phyloP scores from a whole-genome alignment of 805 yeast species.

The Yarrowia sp. region DNA sequence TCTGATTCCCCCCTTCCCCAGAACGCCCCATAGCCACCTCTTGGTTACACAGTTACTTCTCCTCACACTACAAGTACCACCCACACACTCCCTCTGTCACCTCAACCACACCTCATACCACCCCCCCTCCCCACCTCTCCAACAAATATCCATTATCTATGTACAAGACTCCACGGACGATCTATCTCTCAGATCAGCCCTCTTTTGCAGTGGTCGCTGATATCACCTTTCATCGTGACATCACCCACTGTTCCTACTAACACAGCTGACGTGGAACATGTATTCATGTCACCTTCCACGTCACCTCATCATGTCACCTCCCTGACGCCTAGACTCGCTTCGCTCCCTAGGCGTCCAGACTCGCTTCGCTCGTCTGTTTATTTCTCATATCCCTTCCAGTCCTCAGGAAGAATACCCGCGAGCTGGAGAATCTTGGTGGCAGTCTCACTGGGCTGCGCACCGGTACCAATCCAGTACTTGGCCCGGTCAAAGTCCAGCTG shows the following conservation, averaged over 20 bases:
- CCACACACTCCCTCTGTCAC: not conserved
- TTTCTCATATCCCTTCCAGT: conserved; percentile 50
- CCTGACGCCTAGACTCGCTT: no score
- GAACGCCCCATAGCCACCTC: no score
- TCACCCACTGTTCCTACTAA: no score
- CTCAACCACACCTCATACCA: not conserved
- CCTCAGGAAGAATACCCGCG: conserved; percentile 65
- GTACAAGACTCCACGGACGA: conserved; percentile 10
- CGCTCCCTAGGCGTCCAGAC: no score
- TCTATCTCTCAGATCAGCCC: no score
- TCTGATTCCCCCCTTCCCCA: no score
- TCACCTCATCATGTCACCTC: no score
- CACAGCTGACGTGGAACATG: no score
- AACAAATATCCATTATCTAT: conserved; percentile 15
- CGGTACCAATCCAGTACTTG: conserved; percentile 96
- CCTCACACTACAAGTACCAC: no score
- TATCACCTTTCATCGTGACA: no score
- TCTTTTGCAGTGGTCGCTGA: no score
- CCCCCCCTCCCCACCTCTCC: not conserved
- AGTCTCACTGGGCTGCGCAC: conserved; percentile 90
- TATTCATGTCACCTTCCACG: not conserved
- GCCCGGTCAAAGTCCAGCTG: conserved; percentile 86
- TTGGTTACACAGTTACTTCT: no score
- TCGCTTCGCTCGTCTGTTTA: conserved; percentile 5
- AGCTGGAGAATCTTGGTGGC: conserved; percentile 76